phyloP scores from a whole-genome alignment of 352 stramenopile species.

The Bremia lactucae region DNA sequence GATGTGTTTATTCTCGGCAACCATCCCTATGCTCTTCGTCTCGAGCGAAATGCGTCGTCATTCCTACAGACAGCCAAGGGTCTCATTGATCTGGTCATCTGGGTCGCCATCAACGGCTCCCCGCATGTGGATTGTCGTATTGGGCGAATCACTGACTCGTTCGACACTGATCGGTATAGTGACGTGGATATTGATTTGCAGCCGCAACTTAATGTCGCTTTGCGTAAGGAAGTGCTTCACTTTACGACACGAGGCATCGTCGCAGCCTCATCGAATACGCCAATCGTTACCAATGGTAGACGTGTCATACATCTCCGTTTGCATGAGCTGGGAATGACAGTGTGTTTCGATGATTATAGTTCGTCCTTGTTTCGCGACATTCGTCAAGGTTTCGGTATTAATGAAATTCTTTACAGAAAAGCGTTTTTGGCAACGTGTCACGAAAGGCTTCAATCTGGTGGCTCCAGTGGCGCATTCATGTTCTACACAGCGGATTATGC shows the following conservation, averaged over 20 bases:
- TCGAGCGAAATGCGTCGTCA: constrained; percentile 46
- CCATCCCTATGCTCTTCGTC: constrained; percentile 18
- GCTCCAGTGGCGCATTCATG: constrained; percentile 85
- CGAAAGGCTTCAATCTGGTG: constrained; percentile 71
- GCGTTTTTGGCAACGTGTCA: constrained; percentile 76
- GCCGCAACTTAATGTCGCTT: constrained; percentile 74
- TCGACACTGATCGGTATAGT: constrained; percentile 44
- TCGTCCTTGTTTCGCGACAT: constrained; percentile 68
- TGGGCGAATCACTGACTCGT: constrained; percentile 20
- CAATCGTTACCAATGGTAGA: constrained; percentile 32
- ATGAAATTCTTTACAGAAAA: constrained; percentile 63
- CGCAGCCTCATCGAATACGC: constrained; percentile 55
- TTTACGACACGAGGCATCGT: constrained; percentile 83
- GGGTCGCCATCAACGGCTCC: constrained; percentile 63
- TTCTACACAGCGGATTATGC: constrained; percentile 85
- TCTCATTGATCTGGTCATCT: constrained; percentile 79
- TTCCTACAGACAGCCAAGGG: constrained; percentile 69
- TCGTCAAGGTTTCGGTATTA: constrained; percentile 65
- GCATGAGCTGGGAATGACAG: constrained; percentile 73
- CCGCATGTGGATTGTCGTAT: constrained; percentile 20
- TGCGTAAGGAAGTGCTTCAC: constrained; percentile 83
- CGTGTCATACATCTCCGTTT: constrained; percentile 61
- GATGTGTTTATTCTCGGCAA: constrained; percentile 42
- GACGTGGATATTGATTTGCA: constrained; percentile 75
- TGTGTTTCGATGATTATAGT: constrained; percentile 73